Base-by-base conservation (phyloP, 306 rosid species). In the Purshia tridentata region DNA sequence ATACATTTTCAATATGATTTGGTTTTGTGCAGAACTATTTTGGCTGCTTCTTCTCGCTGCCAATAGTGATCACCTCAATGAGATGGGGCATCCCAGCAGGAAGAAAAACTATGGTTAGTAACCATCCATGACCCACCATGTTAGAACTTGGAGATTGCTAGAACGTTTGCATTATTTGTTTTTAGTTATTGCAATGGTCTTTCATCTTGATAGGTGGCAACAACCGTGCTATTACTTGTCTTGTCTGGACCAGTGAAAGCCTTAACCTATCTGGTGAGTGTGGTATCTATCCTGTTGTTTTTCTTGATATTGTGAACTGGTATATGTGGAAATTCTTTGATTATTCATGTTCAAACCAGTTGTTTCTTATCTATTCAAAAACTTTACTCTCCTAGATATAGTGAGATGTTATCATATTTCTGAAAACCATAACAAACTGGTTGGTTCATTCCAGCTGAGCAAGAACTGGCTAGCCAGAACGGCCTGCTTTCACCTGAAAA, bases 221-320 rank as follows among this genome's bases (percentile, higher is more conserved):
- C 97, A 45, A 76, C 89, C 50, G 80, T 94, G 86, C 91, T 94
- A 35, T 84, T 94, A 77, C 84, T 94, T 59, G 89, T 91, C 65
- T 82, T 94, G 80, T 94, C 97, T 50, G 99, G 99, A 75, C 96
- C 97, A 3, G 88, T 91, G 22, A 94, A 94, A 90, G 97, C 97
- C 44, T 85, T 86, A 49, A 94, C 92, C 58, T 90, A 83, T 84
- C 83, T 94, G 86, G 99, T 94, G 73, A 87, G 99, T 37, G 19
- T 76, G 69, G 65, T 67, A 58, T 76, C 12, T 23, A 23, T 22
- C 58, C 57, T 9, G 49, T 54, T 83, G 57, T 49, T 78, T 65
- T 53, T 57, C 37, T 72, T 69, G 53, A 23, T 62, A 46, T 19
- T 66, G 8, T 55, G 70, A 69, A 18, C 20, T 68, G 11, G 35